A percentile compares a stretch with the other conserved stretches of the same genome.
These are phyloP conservation scores for Manihot esculenta DNA, from an alignment of 441 rosid genomes.

Conservation along the genomic window DNA sequence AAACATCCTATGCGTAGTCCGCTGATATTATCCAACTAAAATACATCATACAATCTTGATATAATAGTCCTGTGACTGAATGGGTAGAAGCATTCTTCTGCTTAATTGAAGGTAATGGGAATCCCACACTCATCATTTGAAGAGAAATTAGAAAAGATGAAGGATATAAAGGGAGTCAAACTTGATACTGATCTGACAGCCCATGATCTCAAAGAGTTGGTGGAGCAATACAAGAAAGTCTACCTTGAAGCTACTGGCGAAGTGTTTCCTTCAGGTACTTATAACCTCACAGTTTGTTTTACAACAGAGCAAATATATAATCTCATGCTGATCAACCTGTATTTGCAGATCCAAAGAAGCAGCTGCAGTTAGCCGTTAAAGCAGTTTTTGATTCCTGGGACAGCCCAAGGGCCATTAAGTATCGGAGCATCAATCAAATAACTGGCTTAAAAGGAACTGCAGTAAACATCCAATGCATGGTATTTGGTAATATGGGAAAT, in stretches of 20 bases:
- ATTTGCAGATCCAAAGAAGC: slow-evolving; percentile 69
- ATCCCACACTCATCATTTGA: slow-evolving; percentile 83
- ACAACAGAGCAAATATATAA: neutral
- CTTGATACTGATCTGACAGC: slow-evolving; percentile 75
- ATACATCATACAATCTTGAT: neutral
- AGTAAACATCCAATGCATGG: slow-evolving; percentile 92
- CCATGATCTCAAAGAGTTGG: slow-evolving; percentile 74
- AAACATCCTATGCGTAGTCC: neutral
- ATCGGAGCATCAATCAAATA: slow-evolving; percentile 85
- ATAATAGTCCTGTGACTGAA: neutral
- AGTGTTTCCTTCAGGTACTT: slow-evolving; percentile 81
- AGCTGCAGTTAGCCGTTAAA: slow-evolving; percentile 61
- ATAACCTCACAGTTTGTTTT: neutral
- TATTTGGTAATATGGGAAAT: slow-evolving; percentile 92
- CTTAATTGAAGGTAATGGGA: slow-evolving; percentile 64
- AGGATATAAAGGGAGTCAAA: slow-evolving; percentile 53
- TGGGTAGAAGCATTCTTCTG: slow-evolving; percentile 14
- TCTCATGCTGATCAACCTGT: slow-evolving; percentile 1
- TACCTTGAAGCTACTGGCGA: slow-evolving; percentile 64
- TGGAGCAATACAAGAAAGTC: slow-evolving; percentile 76
- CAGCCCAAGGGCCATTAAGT: slow-evolving; percentile 78
- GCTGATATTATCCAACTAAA: neutral
- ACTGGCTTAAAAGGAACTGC: slow-evolving; percentile 90
- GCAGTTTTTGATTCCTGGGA: slow-evolving; percentile 97
- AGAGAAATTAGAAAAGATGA: slow-evolving; percentile 73